Base-by-base conservation (phyloP, 2,329 filamentous ascomycete species). In the Aspergillus spinulosporus region DNA sequence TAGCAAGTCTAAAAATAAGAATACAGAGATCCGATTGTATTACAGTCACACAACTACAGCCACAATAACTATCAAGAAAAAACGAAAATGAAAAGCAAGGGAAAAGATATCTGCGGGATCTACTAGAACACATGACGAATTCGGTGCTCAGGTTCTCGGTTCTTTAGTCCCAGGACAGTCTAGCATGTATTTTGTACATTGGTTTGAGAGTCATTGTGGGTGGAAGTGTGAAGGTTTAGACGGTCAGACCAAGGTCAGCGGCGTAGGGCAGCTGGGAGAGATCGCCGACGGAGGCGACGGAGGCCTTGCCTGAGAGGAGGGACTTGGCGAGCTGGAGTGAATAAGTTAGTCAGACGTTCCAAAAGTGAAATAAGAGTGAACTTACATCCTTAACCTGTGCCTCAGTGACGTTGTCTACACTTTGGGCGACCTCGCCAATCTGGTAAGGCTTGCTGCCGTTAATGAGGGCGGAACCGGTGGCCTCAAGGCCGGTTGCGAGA, bases 221-320 rank as follows among this genome's bases (percentile, higher is more conserved):
- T 48, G 32, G 26, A n/a, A 34, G 48, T 36, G 31, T 39, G 42
- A 29, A 14, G 44, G 55, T 72, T 84, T 95, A 99, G 84, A 96
- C 91, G 75, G 88, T 90, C 73, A 99, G 84, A 68, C 93, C 95
- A 74, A 99, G 82, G 73, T 99, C 94, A 78, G 92, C 90, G 64
- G 92, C 94, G 73, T 88, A 99, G 56, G 94, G 94, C 72, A 99
- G 86, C 69, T 88, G 84, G 76, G 90, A 88, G 68, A 99, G 84
- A 74, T 99, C 94, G 75, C 94, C 94, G 61, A 97, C 92, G 57
- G 90, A 83, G 61, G 91, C 88, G 62, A 97, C 89, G 52, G 90
- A 88, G 50, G 93, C 92, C 84, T 92, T 97, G 76, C 86, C 86
- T 65, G 92, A 88, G 63, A 97, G 81, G 66, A 97, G 83, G 72